Evolutionary conservation across 2,329 filamentous ascomycete species (phyloP), one percentile per base, ranked within the genome.

Genomic region (Nakataea oryzae): DNA sequence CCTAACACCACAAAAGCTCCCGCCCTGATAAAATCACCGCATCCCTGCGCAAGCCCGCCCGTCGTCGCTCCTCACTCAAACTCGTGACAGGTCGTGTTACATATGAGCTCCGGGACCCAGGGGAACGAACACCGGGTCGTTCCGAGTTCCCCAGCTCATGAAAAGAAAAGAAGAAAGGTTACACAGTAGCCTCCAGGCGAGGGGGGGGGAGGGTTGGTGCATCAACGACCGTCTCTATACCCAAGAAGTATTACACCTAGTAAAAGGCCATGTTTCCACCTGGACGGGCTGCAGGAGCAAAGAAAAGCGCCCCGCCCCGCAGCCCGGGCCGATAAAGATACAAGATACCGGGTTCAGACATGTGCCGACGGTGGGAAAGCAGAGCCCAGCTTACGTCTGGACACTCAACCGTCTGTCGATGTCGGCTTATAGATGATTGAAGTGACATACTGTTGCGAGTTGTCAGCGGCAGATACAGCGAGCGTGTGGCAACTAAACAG

Each of bases 381-480:
- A n/a, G 41, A 1, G 41, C 5, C 8, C 17, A 50, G 17, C 17
- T 2, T 5, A n/a, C 5, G 5, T n/a, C 21, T n/a, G 41, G 41
- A 13, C 4, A n/a, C 14, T 61, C 32, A 61, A 11, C 60, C 60
- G 30, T 61, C 60, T 7, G 54, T 34, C 7, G 54, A 57, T 50
- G 92, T 91, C 24, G 91, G 92, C 79, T 97, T 97, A 78, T 97
- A 97, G 79, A 97, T 88, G 72, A 97, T 96, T 2, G 93, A 97
- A 4, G 93, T 97, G 47, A 97, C 89, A 75, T 97, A 97, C 93
- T 97, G 69, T 28, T 61, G 21, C 26, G 50, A 58, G 34, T 29
- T 65, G 72, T 17, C 41, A n/a, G 41, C 17, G 21, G 21, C n/a
- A 6, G n/a, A 21, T 50, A 17, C 7, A 4, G 7, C 7, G 41